Evolutionary conservation across 148 eudicot genomes (phyloP).

Genomic region (Amaranthus hypochondriacus): DNA sequence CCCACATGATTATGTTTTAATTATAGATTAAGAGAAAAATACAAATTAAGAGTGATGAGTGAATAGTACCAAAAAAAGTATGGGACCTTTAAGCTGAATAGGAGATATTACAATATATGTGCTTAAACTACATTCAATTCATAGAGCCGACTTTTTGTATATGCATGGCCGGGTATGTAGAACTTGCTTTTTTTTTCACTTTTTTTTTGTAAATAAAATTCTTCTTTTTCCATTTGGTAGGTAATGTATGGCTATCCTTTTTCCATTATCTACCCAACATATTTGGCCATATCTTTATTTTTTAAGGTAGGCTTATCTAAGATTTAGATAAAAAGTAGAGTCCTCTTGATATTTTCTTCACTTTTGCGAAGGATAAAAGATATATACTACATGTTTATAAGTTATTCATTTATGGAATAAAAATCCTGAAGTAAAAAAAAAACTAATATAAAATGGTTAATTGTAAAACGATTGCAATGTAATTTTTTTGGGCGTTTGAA

Average conservation of each 20-base stretch:
- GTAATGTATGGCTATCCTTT: background rate
- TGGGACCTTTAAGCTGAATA: no score
- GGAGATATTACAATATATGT: background rate
- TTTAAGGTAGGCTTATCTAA: background rate
- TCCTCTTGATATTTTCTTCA: background rate
- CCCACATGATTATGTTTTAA: no score
- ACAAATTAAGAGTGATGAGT: no score
- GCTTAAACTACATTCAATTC: conserved; percentile 12
- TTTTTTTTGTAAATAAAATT: background rate
- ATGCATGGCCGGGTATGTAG: background rate
- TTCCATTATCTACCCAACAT: conserved; percentile 11
- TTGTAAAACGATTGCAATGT: no score
- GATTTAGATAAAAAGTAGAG: background rate
- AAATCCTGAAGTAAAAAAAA: no score
- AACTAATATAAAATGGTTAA: no score
- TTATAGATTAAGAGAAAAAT: no score
- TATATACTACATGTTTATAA: background rate
- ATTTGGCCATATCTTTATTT: background rate
- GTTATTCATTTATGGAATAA: no score
- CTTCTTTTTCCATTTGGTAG: conserved; percentile 7
- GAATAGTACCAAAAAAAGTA: no score
- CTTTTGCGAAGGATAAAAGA: background rate
- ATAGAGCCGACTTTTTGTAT: conserved; percentile 14
- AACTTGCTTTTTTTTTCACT: background rate
- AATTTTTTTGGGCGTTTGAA: no score